Conservation (phyloP, 768 basidiomycete species). For the Auriscalpium orientale region DNA sequence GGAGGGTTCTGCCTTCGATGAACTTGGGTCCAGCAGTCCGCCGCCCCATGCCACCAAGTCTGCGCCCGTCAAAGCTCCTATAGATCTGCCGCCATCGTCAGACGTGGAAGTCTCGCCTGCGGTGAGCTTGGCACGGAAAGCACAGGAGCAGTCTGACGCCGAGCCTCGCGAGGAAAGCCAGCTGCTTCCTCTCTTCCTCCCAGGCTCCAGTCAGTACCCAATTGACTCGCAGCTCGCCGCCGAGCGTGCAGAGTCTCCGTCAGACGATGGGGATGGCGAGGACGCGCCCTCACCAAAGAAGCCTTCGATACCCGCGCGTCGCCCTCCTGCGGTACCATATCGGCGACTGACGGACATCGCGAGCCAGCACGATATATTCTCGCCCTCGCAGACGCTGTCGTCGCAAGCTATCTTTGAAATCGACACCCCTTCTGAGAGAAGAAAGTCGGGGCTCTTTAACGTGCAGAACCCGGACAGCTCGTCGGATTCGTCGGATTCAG, state of each 20-base stretch:
- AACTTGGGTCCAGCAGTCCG: constrained; percentile 4
- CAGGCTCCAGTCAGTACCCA: constrained; percentile 11
- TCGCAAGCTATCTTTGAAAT: neutral
- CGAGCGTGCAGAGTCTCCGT: neutral
- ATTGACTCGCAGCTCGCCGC: neutral
- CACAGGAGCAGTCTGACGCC: neutral
- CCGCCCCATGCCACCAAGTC: neutral
- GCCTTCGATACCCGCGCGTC: neutral
- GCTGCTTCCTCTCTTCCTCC: constrained; percentile 8
- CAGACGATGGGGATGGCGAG: constrained; percentile 4
- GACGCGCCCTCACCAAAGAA: neutral
- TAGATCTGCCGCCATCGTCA: neutral
- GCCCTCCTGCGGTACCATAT: neutral
- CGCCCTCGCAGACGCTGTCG: neutral
- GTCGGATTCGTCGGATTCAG: constrained; percentile 10
- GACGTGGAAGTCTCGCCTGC: neutral
- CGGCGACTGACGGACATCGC: constrained; percentile 6
- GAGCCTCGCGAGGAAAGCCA: neutral
- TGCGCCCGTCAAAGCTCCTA: neutral
- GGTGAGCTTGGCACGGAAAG: neutral
- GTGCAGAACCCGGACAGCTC: constrained; percentile 2
- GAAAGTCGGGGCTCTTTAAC: neutral
- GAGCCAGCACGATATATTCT: constrained; percentile 5
- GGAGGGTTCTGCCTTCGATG: constrained; percentile 1
- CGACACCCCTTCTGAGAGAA: neutral